Conservation (phyloP, 768 basidiomycete genomes). For the Phylloporus sp. region DNA sequence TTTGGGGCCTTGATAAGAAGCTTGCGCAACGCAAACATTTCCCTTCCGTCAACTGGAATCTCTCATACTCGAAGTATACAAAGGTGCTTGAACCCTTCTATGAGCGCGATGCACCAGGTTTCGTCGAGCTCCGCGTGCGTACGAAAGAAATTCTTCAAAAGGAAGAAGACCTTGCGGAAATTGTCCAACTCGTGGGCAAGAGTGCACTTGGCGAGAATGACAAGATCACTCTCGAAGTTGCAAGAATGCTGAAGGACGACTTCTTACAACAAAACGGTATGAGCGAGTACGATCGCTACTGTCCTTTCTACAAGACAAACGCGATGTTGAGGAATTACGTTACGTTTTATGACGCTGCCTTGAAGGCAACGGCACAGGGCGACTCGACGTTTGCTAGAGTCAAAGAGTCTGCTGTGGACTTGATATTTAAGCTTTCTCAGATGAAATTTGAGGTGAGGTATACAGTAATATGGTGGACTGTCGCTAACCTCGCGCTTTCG, state of each 20-base stretch:
- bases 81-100: constrained; percentile 92
- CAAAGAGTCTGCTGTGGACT: constrained; percentile 77
- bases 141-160: constrained; percentile 98
- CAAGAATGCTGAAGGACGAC: constrained; percentile 95
- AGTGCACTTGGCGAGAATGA: constrained; percentile 94
- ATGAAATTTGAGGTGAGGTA: constrained; percentile 93
- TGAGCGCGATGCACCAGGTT: constrained; percentile 87
- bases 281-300: constrained; percentile 95
- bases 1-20: constrained; percentile 99
- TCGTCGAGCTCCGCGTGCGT: constrained; percentile 85
- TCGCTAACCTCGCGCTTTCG: constrained; percentile 10
- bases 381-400: constrained; percentile 84
- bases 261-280: constrained; percentile 99
- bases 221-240: constrained; percentile 97
- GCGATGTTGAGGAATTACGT: constrained; percentile 96
- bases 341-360: constrained; percentile 86
- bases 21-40: constrained; percentile 98
- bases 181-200: constrained; percentile 99
- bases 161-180: constrained; percentile 97
- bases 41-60: constrained; percentile 99
- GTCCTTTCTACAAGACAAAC: constrained; percentile 98
- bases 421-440: constrained; percentile 97
- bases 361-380: constrained; percentile 76
- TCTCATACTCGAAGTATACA: constrained; percentile 99
- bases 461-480: not conserved